phyloP scores from a whole-genome alignment of 169 alveolate genomes.

The Plasmodium vivax region DNA sequence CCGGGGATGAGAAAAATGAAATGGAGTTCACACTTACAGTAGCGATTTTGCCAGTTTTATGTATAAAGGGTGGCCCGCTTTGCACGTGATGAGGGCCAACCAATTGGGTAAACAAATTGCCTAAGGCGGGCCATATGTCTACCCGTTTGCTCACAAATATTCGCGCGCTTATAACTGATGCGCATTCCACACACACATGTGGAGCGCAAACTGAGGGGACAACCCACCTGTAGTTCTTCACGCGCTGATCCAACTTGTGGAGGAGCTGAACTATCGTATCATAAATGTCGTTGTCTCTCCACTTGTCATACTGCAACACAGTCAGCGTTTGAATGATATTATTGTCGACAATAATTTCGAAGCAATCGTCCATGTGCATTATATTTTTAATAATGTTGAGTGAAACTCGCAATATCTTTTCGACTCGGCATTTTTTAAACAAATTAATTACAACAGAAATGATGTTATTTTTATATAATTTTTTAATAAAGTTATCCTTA shows the following conservation, averaged over 20 bases:
- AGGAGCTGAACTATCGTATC: slow-evolving; percentile 86
- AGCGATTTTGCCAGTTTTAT: background rate
- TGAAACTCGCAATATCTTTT: slow-evolving; percentile 79
- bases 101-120: background rate
- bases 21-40: background rate
- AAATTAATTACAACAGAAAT: slow-evolving; percentile 77
- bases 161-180: background rate
- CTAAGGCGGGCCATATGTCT: background rate
- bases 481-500: slow-evolving; percentile 76
- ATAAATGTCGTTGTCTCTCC: slow-evolving; percentile 88
- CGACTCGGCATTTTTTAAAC: slow-evolving; percentile 81
- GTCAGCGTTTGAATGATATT: slow-evolving; percentile 85
- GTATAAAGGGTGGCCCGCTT: background rate
- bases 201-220: background rate
- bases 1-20: background rate
- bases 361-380: slow-evolving; percentile 77
- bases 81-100: background rate
- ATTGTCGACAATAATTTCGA: slow-evolving; percentile 84
- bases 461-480: slow-evolving; percentile 75
- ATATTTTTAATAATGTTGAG: slow-evolving; percentile 79
- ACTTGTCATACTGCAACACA: slow-evolving; percentile 87
- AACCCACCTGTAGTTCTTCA: slow-evolving; percentile 79
- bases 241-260: slow-evolving; percentile 82
- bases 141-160: background rate
- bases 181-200: background rate